Percentiles rank a stretch among this genome's conserved stretches.
phyloP scores from a whole-genome alignment of 1,139 yeast species.

The Protomyces pachydermus region DNA sequence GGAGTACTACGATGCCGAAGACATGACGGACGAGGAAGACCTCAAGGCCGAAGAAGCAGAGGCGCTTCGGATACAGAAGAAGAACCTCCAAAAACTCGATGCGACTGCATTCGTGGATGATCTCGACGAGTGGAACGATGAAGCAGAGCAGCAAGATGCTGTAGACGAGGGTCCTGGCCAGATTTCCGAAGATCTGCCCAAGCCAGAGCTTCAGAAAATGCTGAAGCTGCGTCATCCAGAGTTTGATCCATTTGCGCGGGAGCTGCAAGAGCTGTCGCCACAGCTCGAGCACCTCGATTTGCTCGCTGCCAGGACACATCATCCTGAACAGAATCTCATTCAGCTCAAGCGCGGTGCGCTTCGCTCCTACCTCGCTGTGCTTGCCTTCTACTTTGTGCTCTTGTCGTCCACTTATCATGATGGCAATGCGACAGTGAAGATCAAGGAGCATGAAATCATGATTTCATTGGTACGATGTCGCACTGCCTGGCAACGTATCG shows the following conservation, averaged over 20 bases:
- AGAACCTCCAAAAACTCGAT: conserved; percentile 68
- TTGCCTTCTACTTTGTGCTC: conserved; percentile 69
- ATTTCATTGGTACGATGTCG: conserved; percentile 28
- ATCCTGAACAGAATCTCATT: conserved; percentile 17
- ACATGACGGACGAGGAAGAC: conserved; percentile 67
- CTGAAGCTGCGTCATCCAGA: conserved; percentile 72
- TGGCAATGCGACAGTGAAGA: conserved; percentile 81
- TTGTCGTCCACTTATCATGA: conserved; percentile 52
- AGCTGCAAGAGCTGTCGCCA: conserved; percentile 43
- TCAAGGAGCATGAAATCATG: conserved; percentile 48
- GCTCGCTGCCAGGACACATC: conserved; percentile 32
- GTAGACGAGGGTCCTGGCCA: conserved; percentile 29
- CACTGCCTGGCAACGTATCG: conserved; percentile 27
- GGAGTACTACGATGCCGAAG: conserved; percentile 82
- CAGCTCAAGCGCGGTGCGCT: conserved; percentile 56
- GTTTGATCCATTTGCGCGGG: conserved; percentile 68
- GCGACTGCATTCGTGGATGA: conserved; percentile 36
- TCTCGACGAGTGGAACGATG: conserved; percentile 38
- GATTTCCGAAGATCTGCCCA: conserved; percentile 36
- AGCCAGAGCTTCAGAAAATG: conserved; percentile 43
- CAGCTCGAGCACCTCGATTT: conserved; percentile 48
- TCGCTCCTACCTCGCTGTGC: conserved; percentile 68
- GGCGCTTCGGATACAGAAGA: conserved; percentile 80
- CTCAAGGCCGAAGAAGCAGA: conserved; percentile 73
- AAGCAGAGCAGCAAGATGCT: conserved; percentile 27